These are phyloP conservation scores for Talaromyces funiculosus DNA, from an alignment of 2,329 filamentous ascomycete species.

Conservation along the genomic window DNA sequence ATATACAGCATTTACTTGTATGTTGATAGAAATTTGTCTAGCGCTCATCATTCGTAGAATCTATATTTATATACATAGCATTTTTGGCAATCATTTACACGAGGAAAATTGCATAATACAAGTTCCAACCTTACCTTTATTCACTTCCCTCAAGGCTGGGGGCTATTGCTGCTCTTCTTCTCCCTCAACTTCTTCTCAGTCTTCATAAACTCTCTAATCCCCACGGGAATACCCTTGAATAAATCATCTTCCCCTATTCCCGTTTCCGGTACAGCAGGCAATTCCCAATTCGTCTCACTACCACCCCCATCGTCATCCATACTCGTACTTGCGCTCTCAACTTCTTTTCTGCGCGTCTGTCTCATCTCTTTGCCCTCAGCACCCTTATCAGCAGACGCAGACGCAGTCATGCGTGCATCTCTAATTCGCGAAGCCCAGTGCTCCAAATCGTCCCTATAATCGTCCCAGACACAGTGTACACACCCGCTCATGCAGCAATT, in stretches of 20 bases:
- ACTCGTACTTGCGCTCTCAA: conserved; percentile 50
- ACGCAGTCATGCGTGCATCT: conserved; percentile 50
- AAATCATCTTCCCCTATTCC: conserved; percentile 51
- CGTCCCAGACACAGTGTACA: conserved; percentile 95
- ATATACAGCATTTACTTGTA: neutral
- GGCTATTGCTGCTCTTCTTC: conserved; percentile 56
- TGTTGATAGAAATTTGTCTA: neutral
- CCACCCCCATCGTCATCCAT: conserved; percentile 79
- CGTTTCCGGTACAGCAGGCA: conserved; percentile 25
- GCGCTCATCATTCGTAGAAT: conserved; percentile 3
- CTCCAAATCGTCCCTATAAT: conserved; percentile 85
- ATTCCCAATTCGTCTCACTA: conserved; percentile 62
- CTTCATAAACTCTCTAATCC: conserved; percentile 95
- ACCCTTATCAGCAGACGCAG: conserved; percentile 12
- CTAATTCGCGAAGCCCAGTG: conserved; percentile 67
- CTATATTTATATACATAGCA: conserved; percentile 2
- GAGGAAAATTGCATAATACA: neutral
- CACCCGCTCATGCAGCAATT: conserved; percentile 99
- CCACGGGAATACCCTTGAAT: conserved; percentile 78
- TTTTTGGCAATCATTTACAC: neutral
- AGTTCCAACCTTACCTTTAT: neutral
- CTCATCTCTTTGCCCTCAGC: conserved; percentile 23
- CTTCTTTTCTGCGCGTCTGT: conserved; percentile 33
- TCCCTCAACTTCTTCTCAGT: conserved; percentile 85
- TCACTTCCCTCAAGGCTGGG: neutral